phyloP scores from a whole-genome alignment of 148 eudicot genomes.

The Gaultheria prostrata region DNA sequence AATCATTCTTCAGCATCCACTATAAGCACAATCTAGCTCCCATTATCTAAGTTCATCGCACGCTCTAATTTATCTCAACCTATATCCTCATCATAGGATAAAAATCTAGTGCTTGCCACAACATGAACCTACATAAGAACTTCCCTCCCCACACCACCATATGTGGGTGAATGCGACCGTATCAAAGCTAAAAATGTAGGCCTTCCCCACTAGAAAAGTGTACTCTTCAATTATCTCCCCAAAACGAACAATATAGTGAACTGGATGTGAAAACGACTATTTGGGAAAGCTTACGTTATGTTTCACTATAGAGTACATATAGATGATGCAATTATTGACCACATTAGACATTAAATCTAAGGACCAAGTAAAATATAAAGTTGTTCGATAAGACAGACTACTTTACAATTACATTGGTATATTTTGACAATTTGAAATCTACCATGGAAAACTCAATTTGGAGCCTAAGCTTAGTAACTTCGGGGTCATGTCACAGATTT shows the following conservation, averaged over 20 bases:
- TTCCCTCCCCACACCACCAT: neutral
- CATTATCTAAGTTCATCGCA: neutral
- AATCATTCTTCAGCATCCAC: neutral
- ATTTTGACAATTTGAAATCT: neutral
- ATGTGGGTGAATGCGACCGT: neutral
- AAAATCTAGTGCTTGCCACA: constrained; percentile 6
- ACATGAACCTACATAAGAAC: constrained; percentile 2
- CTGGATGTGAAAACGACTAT: neutral
- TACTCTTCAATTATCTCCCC: neutral
- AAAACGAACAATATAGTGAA: neutral
- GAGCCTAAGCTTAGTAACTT: neutral
- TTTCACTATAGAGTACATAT: neutral
- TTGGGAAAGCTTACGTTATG: neutral
- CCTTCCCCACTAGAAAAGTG: neutral
- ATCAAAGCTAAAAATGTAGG: neutral
- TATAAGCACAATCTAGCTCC: neutral
- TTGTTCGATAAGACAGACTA: neutral
- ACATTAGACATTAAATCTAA: neutral
- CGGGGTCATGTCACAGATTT: neutral
- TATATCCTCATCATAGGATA: neutral
- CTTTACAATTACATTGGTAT: neutral
- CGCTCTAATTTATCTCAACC: neutral
- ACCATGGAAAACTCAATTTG: neutral
- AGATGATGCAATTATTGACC: neutral
- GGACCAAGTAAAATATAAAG: neutral